Evolutionary conservation across 164 flowering plant genomes (phyloP).

Genomic region (Sedum album): DNA sequence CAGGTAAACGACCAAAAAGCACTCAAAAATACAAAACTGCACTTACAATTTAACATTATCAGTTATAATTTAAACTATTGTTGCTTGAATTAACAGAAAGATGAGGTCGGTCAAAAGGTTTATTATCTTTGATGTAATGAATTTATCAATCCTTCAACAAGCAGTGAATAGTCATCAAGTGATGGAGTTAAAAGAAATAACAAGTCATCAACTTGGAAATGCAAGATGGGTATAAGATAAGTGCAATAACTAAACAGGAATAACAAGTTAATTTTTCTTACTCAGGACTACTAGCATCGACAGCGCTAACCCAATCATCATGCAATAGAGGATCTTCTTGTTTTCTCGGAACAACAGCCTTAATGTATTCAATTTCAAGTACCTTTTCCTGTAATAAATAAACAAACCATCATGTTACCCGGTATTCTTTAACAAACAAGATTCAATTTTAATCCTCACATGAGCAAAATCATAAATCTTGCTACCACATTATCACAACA

Average conservation of each 20-base stretch:
- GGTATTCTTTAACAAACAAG: neutral
- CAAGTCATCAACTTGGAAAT: too few relatives aligned
- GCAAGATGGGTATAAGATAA: neutral
- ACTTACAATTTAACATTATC: neutral
- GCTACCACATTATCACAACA: too few relatives aligned
- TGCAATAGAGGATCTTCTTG: constrained; percentile 76
- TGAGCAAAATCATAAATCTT: neutral
- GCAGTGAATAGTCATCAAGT: too few relatives aligned
- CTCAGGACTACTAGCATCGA: constrained; percentile 77
- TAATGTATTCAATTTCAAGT: constrained; percentile 86
- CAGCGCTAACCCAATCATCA: constrained; percentile 98
- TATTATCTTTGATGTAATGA: too few relatives aligned
- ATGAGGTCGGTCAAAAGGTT: too few relatives aligned
- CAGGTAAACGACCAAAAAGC: neutral
- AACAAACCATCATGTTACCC: constrained; percentile 3
- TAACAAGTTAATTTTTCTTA: constrained; percentile 18
- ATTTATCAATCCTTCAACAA: too few relatives aligned
- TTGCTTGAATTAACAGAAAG: too few relatives aligned
- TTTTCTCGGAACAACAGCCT: constrained; percentile 69
- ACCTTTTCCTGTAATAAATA: constrained; percentile 55
- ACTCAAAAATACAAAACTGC: neutral
- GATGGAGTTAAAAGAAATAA: too few relatives aligned
- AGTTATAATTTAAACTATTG: too few relatives aligned
- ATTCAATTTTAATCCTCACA: neutral
- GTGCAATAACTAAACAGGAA: neutral